Conservation (phyloP, 768 basidiomycete genomes). For the Ephemerocybe angulata region DNA sequence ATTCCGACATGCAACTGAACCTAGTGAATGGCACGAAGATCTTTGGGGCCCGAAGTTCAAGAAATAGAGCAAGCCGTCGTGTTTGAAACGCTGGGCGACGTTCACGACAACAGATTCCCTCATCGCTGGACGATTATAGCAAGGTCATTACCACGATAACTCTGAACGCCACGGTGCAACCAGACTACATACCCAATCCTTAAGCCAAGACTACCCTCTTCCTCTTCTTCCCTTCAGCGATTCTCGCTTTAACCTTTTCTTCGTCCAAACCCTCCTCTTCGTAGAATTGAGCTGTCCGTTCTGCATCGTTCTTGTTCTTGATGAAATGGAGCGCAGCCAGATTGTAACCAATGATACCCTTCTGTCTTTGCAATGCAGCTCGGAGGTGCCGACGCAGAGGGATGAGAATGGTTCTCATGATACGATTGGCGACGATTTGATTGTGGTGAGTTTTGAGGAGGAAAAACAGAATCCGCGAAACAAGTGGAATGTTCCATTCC, state of each 20-base stretch:
- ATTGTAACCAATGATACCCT: conserved; percentile 87
- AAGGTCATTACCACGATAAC: no score
- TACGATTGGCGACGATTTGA: conserved; percentile 90
- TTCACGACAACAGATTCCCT: no score
- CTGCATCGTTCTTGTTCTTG: conserved; percentile 68
- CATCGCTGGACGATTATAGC: background rate
- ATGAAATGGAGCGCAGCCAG: conserved; percentile 90
- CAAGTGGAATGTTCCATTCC: conserved; percentile 83
- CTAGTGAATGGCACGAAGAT: conserved; percentile 54
- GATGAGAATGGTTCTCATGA: conserved; percentile 85
- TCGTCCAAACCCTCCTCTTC: conserved; percentile 72
- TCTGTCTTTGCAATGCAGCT: conserved; percentile 70
- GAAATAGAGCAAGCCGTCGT: background rate
- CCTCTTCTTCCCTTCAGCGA: conserved; percentile 80
- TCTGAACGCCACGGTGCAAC: conserved; percentile 12
- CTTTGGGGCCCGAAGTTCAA: conserved; percentile 64
- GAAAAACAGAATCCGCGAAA: conserved; percentile 90
- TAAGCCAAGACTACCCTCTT: conserved; percentile 66
- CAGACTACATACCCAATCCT: conserved; percentile 19
- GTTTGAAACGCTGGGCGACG: no score
- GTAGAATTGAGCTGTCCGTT: conserved; percentile 73
- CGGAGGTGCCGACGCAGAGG: conserved; percentile 81
- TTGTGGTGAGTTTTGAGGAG: conserved; percentile 90
- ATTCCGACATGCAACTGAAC: conserved; percentile 57
- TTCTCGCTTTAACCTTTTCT: conserved; percentile 63